Base-by-base conservation (phyloP, 2,329 filamentous ascomycete genomes). In the Hymenoscyphus occultus region DNA sequence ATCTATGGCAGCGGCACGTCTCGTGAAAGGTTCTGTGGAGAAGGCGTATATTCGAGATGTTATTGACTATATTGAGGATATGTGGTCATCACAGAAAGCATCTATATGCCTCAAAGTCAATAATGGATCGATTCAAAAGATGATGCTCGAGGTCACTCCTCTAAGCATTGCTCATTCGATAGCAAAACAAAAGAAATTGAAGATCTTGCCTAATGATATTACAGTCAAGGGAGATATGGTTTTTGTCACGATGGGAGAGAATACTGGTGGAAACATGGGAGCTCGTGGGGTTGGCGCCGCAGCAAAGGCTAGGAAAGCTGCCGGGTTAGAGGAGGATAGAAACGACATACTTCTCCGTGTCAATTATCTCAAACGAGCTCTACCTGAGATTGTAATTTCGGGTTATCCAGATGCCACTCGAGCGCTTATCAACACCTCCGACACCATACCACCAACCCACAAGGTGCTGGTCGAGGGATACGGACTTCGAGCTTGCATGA, bases 401-500 rank as follows among this genome's bases (percentile, higher is more conserved):
- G 95, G 95, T 16, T 96, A 97, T 75, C 86, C 93, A 0, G 90
- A 94, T 67, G 92, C 93, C 3, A 83, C 86, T 10, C 89, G 95
- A 70, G 93, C 93, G 59, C 93, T 98, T 71, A 95, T 98, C 75
- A 90, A 95, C 73, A 93, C 91, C 1, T 87, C 89, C 59, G 88
- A 92, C 62, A 80, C 84, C 2, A 84, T 82, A 39, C 48, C 48
- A 13, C 13, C 22, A 22, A 88, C 89, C 45, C 60, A 89, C 71
- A 87, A 85, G 16, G 92, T 94, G 57, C 83, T 97, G 0, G 95
- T 99, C 3, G 95, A 98, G 83, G 95, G 95, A 1, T 98, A 99
- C 77, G 95, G 95, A 0, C 82, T 99, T 60, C 86, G 87, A 56
- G 85, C 87, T 39, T 97, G 93, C 80, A 96, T 99, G 89, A 96